Percentiles rank a stretch among this genome's conserved stretches.
phyloP scores from a whole-genome alignment of 805 yeast genomes.

The Nakazawaea wyomingensis region DNA sequence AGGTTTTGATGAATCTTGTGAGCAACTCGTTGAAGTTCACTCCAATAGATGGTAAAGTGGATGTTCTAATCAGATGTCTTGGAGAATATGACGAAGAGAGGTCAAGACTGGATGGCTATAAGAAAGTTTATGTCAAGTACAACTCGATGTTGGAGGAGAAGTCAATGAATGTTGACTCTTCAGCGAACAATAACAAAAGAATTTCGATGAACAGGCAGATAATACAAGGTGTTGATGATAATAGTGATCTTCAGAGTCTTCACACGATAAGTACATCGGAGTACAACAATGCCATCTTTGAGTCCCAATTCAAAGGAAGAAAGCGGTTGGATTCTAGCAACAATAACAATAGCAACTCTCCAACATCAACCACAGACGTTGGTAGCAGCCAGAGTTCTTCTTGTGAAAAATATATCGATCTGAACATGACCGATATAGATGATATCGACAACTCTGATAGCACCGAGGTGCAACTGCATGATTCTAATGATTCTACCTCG shows the following conservation, averaged over 20 bases:
- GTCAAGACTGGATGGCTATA: conserved; percentile 36
- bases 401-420: neutral
- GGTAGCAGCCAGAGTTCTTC: conserved; percentile 5
- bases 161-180: neutral
- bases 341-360: too few species aligned
- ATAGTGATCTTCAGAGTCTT: conserved; percentile 19
- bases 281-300: conserved; percentile 39
- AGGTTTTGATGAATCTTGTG: conserved; percentile 87
- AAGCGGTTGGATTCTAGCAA: neutral
- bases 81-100: conserved; percentile 64
- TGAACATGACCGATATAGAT: neutral
- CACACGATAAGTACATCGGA: conserved; percentile 23
- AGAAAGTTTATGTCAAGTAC: conserved; percentile 39
- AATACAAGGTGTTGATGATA: conserved; percentile 3
- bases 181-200: neutral
- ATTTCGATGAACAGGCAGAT: neutral
- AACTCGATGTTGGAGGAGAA: conserved; percentile 5
- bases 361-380: conserved; percentile 13
- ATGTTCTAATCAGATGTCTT: conserved; percentile 53
- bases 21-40: conserved; percentile 91
- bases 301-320: conserved; percentile 31
- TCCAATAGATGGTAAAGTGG: conserved; percentile 79
- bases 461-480: conserved; percentile 3
- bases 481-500: neutral
- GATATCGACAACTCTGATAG: neutral